Evolutionary conservation across 345 rosid species (phyloP).

Genomic region (Heritiera littoralis): DNA sequence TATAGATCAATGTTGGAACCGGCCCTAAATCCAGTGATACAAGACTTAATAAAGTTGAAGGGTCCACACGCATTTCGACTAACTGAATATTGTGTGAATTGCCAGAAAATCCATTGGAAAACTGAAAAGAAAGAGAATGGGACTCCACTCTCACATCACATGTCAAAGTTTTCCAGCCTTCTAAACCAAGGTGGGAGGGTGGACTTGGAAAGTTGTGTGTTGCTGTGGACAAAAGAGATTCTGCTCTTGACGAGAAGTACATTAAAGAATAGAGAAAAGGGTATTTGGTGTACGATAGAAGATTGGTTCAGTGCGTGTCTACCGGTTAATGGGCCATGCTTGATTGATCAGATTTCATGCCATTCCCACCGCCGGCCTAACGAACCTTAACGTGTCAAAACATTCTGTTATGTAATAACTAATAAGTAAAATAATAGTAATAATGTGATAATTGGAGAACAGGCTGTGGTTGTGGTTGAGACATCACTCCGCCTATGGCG

Average conservation of each 20-base stretch:
- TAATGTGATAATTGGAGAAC: too few species aligned
- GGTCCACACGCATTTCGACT: slow-evolving; percentile 11
- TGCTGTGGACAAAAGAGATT: neutral
- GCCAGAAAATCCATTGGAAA: neutral
- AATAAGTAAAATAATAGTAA: neutral
- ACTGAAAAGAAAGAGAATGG: neutral
- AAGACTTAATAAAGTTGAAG: too few species aligned
- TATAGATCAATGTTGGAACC: neutral
- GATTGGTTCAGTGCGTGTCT: neutral
- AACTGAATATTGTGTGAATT: neutral
- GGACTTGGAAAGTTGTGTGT: neutral
- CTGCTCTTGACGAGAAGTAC: neutral
- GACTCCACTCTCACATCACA: neutral
- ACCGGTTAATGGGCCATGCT: neutral
- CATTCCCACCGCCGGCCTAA: neutral
- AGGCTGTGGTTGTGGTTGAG: too few species aligned
- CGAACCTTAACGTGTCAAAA: slow-evolving; percentile 7
- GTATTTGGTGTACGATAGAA: neutral
- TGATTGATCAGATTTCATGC: neutral
- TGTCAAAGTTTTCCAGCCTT: neutral
- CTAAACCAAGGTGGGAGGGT: neutral
- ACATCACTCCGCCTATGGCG: too few species aligned
- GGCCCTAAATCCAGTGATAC: neutral
- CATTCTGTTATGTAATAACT: neutral
- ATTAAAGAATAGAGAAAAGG: too few species aligned